Percentiles rank a stretch among this genome's conserved stretches.
Conservation (phyloP, 139 green algal species). For the Closterium sp. region DNA sequence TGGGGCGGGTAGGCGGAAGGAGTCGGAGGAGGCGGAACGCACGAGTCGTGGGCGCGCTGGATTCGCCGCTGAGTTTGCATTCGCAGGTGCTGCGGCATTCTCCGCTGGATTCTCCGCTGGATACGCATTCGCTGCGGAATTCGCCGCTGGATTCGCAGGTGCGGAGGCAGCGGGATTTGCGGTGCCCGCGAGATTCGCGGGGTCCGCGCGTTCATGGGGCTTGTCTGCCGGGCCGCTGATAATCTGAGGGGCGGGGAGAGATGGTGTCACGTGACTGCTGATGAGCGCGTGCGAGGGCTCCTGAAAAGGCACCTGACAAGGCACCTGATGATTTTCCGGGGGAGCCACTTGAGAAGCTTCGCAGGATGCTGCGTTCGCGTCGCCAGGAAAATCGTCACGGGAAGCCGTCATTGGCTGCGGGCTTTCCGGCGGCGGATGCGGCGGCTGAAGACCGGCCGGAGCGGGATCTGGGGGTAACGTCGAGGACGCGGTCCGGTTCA, state of each 20-base stretch:
- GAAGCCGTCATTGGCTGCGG: background rate
- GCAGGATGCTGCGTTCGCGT: background rate
- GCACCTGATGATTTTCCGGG: background rate
- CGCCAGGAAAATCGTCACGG: background rate
- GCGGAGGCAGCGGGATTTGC: too few relatives aligned
- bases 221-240: background rate
- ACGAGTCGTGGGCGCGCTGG: background rate
- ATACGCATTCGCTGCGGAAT: background rate
- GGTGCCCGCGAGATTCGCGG: too few relatives aligned
- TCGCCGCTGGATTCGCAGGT: too few relatives aligned
- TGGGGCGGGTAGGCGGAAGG: background rate
- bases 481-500: background rate
- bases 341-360: background rate
- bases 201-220: background rate
- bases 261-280: too few relatives aligned
- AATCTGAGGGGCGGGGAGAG: too few relatives aligned
- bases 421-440: background rate
- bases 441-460: background rate
- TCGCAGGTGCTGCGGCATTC: background rate
- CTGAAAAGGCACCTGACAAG: background rate
- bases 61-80: background rate
- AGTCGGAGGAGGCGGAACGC: background rate
- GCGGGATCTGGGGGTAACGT: background rate
- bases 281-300: too few relatives aligned
- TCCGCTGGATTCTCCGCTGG: background rate